phyloP scores from a whole-genome alignment of 2,329 filamentous ascomycete genomes.

The Aspergillus intermedius region DNA sequence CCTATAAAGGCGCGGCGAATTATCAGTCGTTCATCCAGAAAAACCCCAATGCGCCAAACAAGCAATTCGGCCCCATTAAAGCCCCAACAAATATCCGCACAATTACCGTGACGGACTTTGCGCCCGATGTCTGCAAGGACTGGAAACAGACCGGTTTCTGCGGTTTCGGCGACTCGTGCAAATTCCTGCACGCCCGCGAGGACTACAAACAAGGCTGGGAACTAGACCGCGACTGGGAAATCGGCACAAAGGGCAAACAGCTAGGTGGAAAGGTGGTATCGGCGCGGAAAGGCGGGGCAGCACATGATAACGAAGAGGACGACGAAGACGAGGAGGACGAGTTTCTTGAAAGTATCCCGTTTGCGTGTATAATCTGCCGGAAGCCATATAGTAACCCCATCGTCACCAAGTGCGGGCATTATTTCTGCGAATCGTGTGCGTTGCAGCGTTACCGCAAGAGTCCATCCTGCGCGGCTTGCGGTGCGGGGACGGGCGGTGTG shows the following conservation, averaged over 20 bases:
- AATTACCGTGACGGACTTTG: slow-evolving; percentile 83
- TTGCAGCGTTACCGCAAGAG: slow-evolving; percentile 79
- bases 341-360: slow-evolving; percentile 76
- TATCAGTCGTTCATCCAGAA: slow-evolving; percentile 70
- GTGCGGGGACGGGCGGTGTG: slow-evolving; percentile 75
- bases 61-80: slow-evolving; percentile 77
- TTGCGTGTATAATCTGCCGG: slow-evolving; percentile 82
- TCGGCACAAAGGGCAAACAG: slow-evolving; percentile 56
- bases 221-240: slow-evolving; percentile 90
- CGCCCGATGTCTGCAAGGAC: slow-evolving; percentile 92
- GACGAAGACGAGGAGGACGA: slow-evolving; percentile 59
- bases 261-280: slow-evolving; percentile 44
- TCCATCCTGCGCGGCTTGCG: slow-evolving; percentile 79
- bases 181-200: slow-evolving; percentile 56
- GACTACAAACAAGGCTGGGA: slow-evolving; percentile 87
- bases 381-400: slow-evolving; percentile 72
- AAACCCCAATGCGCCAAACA: slow-evolving; percentile 65
- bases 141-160: slow-evolving; percentile 73
- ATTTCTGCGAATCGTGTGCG: slow-evolving; percentile 90
- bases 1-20: slow-evolving; percentile 69
- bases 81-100: slow-evolving; percentile 80
- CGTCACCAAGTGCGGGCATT: slow-evolving; percentile 86
- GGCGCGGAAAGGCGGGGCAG: slow-evolving; percentile 32
- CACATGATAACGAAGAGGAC: slow-evolving; percentile 40
- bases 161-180: slow-evolving; percentile 73